phyloP scores from a whole-genome alignment of 2,329 filamentous ascomycete genomes.

The Alternaria brassicae region DNA sequence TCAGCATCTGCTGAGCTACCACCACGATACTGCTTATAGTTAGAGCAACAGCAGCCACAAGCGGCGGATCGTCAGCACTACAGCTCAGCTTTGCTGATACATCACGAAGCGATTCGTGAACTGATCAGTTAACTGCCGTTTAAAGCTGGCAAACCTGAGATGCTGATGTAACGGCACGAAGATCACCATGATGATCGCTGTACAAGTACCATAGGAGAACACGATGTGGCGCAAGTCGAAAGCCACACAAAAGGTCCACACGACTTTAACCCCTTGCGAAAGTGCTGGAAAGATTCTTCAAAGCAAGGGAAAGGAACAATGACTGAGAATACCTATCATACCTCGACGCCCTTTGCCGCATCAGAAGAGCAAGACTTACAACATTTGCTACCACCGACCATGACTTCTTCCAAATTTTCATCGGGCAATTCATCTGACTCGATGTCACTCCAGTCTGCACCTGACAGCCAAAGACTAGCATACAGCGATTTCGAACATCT shows the following conservation, averaged over 20 bases:
- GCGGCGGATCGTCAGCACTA: constrained; percentile 27
- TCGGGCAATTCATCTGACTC: constrained; percentile 15
- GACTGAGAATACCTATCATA: background rate
- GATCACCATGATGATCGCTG: background rate
- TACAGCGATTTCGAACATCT: constrained; percentile 27
- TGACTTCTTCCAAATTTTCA: background rate
- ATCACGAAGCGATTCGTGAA: background rate
- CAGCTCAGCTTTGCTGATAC: constrained; percentile 4
- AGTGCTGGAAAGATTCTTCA: background rate
- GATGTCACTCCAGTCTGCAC: constrained; percentile 24
- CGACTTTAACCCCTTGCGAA: background rate
- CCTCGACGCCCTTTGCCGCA: background rate
- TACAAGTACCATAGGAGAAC: background rate
- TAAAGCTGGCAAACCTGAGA: background rate
- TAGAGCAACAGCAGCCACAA: constrained; percentile 14
- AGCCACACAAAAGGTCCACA: background rate
- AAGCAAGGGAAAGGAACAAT: background rate
- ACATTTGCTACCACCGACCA: background rate
- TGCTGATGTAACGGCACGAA: background rate
- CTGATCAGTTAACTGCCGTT: constrained; percentile 7
- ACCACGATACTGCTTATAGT: constrained; percentile 15
- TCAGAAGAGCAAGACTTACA: constrained; percentile 1
- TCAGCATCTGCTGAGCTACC: constrained; percentile 20
- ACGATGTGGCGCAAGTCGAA: background rate
- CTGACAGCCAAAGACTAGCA: constrained; percentile 11